phyloP scores from a whole-genome alignment of 805 yeast species.

The Candida insectorum region DNA sequence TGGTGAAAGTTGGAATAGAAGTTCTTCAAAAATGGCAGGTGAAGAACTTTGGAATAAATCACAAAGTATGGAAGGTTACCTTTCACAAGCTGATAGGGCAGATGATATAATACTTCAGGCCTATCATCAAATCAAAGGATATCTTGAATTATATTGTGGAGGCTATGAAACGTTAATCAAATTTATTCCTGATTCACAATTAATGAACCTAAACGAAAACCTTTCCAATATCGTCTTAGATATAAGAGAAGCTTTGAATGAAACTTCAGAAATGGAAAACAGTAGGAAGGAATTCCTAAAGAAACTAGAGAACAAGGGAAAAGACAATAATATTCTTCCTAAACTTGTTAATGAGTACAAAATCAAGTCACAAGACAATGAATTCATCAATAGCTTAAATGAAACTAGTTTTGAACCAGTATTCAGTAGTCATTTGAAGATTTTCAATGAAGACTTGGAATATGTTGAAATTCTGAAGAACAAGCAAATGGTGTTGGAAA shows the following conservation, averaged over 20 bases:
- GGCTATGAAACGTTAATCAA: slow-evolving; percentile 30
- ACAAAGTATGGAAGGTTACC: slow-evolving; percentile 43
- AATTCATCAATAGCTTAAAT: slow-evolving; percentile 13
- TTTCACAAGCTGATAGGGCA: slow-evolving; percentile 57
- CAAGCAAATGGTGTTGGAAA: slow-evolving; percentile 33
- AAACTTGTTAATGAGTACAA: slow-evolving; percentile 49
- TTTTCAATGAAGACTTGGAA: slow-evolving; percentile 48
- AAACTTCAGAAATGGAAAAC: slow-evolving; percentile 25
- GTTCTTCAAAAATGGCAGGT: slow-evolving; percentile 44
- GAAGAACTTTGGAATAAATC: slow-evolving; percentile 37
- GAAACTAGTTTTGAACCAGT: slow-evolving; percentile 32
- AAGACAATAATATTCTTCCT: slow-evolving; percentile 49
- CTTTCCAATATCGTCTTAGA: slow-evolving; percentile 27
- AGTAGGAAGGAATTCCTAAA: slow-evolving; percentile 40
- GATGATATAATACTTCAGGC: slow-evolving; percentile 52
- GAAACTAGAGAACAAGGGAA: slow-evolving; percentile 41
- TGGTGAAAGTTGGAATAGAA: slow-evolving; percentile 46
- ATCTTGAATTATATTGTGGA: slow-evolving; percentile 42
- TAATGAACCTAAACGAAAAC: slow-evolving; percentile 30
- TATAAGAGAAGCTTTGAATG: slow-evolving; percentile 31
- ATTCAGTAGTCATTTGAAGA: slow-evolving; percentile 40
- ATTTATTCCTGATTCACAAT: slow-evolving; percentile 40
- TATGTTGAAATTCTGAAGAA: slow-evolving; percentile 39
- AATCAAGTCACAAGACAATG: slow-evolving; percentile 7
- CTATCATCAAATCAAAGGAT: slow-evolving; percentile 46